Evolutionary conservation across 345 rosid species (phyloP).

Genomic region (Toxicodendron radicans): DNA sequence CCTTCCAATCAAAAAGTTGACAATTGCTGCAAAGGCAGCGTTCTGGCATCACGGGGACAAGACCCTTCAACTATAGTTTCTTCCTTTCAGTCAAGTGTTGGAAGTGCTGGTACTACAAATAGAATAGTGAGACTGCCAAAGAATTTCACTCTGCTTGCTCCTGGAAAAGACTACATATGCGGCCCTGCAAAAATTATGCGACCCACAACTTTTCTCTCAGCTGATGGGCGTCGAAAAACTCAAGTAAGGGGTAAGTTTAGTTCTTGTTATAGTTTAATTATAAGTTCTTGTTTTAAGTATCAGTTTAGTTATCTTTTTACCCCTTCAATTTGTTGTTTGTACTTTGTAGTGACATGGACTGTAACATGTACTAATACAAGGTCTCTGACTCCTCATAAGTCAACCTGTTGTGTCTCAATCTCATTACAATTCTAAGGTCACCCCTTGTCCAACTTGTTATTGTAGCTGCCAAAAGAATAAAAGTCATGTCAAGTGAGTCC

Average conservation of each 20-base stretch:
- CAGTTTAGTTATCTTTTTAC: not conserved
- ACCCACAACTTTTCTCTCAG: no score
- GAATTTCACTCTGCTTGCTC: no score
- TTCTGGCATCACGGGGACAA: no score
- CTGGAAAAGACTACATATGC: no score
- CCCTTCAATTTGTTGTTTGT: not conserved
- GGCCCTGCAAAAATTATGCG: no score
- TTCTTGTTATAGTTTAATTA: not conserved
- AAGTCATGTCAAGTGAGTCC: constrained; percentile 32
- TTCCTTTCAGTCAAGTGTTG: no score
- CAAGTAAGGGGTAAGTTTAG: not conserved
- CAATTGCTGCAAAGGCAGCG: not conserved
- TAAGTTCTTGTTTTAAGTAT: not conserved
- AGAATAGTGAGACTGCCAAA: no score
- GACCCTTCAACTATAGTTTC: no score
- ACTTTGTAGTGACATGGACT: constrained; percentile 59
- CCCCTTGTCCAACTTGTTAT: constrained; percentile 46
- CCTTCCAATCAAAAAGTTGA: constrained; percentile 45
- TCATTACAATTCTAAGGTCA: constrained; percentile 46
- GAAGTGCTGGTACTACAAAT: no score
- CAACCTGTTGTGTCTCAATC: constrained; percentile 48
- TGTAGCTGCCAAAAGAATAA: constrained; percentile 44
- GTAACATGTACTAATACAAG: constrained; percentile 53
- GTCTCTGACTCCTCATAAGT: constrained; percentile 33
- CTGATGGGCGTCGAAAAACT: no score